Percentiles rank a stretch among this genome's conserved stretches.
Conservation (phyloP, 1,284 basidiomycete species). For the Vanrija sp. region DNA sequence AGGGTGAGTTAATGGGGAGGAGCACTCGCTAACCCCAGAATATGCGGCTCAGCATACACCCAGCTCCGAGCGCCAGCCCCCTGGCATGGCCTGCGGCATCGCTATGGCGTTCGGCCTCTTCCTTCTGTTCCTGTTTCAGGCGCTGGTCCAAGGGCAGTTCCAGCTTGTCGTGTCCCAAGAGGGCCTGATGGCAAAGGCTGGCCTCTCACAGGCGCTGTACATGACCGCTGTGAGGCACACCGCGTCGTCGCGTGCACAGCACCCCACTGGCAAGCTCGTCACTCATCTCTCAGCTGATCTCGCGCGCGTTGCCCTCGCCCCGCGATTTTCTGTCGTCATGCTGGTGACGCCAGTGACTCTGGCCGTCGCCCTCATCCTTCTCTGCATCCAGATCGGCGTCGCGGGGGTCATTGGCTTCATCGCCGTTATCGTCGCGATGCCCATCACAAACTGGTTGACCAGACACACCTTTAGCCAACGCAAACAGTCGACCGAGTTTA, state of each 20-base stretch:
- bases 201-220: too few relatives aligned
- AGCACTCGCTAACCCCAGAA: neutral
- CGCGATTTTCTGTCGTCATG: too few relatives aligned
- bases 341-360: constrained; percentile 1
- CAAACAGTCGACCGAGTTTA: constrained; percentile 57
- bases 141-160: neutral
- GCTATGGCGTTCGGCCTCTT: constrained; percentile 2
- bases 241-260: constrained; percentile 66
- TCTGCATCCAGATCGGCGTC: constrained; percentile 57
- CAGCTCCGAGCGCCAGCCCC: neutral
- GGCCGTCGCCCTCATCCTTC: constrained; percentile 34
- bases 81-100: neutral
- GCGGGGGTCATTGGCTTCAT: constrained; percentile 69
- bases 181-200: too few relatives aligned
- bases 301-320: constrained; percentile 5
- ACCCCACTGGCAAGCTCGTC: constrained; percentile 67
- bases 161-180: neutral
- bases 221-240: constrained; percentile 24
- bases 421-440: constrained; percentile 61
- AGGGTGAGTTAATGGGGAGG: neutral
- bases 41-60: neutral
- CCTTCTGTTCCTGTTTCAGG: neutral
- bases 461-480: constrained; percentile 51
- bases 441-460: constrained; percentile 65
- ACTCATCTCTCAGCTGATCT: constrained; percentile 65